Evolutionary conservation across 768 basidiomycete species (phyloP).

Genomic region (Tephrocybe sp.): DNA sequence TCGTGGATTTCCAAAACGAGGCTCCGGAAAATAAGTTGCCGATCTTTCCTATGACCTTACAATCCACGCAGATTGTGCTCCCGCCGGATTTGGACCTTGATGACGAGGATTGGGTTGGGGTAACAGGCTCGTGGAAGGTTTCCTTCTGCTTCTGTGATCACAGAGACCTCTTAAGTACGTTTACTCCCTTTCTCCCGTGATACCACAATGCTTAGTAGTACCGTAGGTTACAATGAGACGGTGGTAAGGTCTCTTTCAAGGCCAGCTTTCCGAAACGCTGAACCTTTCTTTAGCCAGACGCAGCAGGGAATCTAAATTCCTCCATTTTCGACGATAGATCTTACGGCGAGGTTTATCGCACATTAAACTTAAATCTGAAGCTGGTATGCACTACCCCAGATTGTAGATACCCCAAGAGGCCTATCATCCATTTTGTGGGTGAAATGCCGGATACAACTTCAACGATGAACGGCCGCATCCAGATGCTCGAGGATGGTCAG

Average conservation of each 20-base stretch:
- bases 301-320: conserved; percentile 31
- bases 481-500: conserved; percentile 54
- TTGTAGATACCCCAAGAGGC: conserved; percentile 45
- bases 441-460: conserved; percentile 43
- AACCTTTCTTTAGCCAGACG: conserved; percentile 22
- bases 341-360: conserved; percentile 52
- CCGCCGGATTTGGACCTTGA: conserved; percentile 34
- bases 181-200: conserved; percentile 8
- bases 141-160: conserved; percentile 73
- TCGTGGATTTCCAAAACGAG: conserved; percentile 36
- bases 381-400: conserved; percentile 41
- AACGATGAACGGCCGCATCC: conserved; percentile 50
- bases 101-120: conserved; percentile 54
- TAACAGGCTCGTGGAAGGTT: conserved; percentile 57
- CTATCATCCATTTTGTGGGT: conserved; percentile 53
- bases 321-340: conserved; percentile 48
- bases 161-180: conserved; percentile 59
- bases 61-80: conserved; percentile 50
- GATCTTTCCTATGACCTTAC: conserved; percentile 48
- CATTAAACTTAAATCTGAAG: conserved; percentile 43
- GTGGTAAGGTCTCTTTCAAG: conserved; percentile 16
- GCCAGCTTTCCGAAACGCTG: not conserved
- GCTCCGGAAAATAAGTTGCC: conserved; percentile 29
- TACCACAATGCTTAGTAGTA: not conserved
- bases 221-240: conserved; percentile 39